A percentile compares a stretch with the other conserved stretches of the same genome.
These are phyloP conservation scores for Xylaria sp. DNA, from an alignment of 2,329 filamentous ascomycete species.

Conservation along the genomic window DNA sequence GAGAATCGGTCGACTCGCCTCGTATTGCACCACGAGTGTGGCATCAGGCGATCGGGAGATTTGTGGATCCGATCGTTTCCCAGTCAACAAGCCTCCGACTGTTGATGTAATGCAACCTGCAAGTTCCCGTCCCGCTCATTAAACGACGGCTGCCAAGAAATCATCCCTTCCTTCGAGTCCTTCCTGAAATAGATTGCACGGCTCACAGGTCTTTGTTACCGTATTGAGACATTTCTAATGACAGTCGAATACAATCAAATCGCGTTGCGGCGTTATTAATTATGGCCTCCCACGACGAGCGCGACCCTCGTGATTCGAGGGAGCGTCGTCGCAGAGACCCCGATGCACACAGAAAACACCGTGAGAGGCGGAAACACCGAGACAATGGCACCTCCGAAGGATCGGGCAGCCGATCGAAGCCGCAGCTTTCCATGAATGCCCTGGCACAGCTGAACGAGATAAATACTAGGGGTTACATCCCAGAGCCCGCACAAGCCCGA, in stretches of 20 bases:
- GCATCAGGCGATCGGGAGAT: too few relatives aligned
- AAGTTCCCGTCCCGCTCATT: slow-evolving; percentile 11
- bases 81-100: slow-evolving; percentile 43
- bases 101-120: slow-evolving; percentile 21
- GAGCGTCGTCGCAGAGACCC: slow-evolving; percentile 37
- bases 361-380: slow-evolving; percentile 45
- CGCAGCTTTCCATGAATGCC: slow-evolving; percentile 56
- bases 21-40: too few relatives aligned
- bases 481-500: slow-evolving; percentile 46
- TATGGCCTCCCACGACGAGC: slow-evolving; percentile 43
- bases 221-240: slow-evolving; percentile 2
- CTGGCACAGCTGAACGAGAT: slow-evolving; percentile 69
- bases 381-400: slow-evolving; percentile 44
- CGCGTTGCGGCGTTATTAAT: slow-evolving; percentile 1
- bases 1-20: too few relatives aligned
- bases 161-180: slow-evolving; percentile 33
- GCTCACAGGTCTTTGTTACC: not conserved
- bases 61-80: slow-evolving; percentile 47
- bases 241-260: slow-evolving; percentile 12
- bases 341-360: slow-evolving; percentile 42
- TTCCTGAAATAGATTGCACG: slow-evolving; percentile 35
- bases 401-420: slow-evolving; percentile 36
- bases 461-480: slow-evolving; percentile 52
- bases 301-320: slow-evolving; percentile 30
- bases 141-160: slow-evolving; percentile 24